Conservation (phyloP, 805 yeast genomes). For the Kuraishia molischiana region DNA sequence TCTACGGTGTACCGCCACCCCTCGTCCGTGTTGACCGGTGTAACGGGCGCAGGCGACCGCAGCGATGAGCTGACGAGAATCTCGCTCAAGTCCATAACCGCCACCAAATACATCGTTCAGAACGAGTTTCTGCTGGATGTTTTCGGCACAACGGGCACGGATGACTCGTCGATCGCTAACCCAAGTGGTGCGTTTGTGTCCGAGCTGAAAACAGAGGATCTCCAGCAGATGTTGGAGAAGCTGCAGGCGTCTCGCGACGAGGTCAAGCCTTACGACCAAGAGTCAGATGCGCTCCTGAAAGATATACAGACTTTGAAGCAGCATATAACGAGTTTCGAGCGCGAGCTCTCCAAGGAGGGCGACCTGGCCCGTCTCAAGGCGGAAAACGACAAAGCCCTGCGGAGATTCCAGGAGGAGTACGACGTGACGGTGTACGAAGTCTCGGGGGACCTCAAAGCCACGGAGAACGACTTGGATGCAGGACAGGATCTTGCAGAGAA, state of each 20-base stretch:
- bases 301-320: slow-evolving; percentile 7
- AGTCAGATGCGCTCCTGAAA: not conserved
- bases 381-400: slow-evolving; percentile 11
- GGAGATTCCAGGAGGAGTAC: slow-evolving; percentile 10
- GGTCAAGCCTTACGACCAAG: slow-evolving; percentile 2
- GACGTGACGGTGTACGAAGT: slow-evolving; percentile 14
- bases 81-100: slow-evolving; percentile 22
- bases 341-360: slow-evolving; percentile 11
- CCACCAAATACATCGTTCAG: slow-evolving; percentile 20
- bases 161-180: not conserved
- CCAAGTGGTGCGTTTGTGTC: slow-evolving; percentile 1
- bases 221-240: not conserved
- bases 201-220: not conserved
- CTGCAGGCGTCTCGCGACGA: not conserved
- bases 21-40: slow-evolving; percentile 6
- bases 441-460: slow-evolving; percentile 9
- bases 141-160: slow-evolving; percentile 1
- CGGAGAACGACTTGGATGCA: slow-evolving; percentile 4
- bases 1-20: slow-evolving; percentile 5
- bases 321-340: slow-evolving; percentile 8
- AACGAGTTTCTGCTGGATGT: slow-evolving; percentile 19
- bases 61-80: slow-evolving; percentile 9
- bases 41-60: slow-evolving; percentile 1
- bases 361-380: not conserved
- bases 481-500: slow-evolving; percentile 11